Evolutionary conservation across 352 stramenopile genomes (phyloP).

Genomic region (Thraustochytrium sp.): DNA sequence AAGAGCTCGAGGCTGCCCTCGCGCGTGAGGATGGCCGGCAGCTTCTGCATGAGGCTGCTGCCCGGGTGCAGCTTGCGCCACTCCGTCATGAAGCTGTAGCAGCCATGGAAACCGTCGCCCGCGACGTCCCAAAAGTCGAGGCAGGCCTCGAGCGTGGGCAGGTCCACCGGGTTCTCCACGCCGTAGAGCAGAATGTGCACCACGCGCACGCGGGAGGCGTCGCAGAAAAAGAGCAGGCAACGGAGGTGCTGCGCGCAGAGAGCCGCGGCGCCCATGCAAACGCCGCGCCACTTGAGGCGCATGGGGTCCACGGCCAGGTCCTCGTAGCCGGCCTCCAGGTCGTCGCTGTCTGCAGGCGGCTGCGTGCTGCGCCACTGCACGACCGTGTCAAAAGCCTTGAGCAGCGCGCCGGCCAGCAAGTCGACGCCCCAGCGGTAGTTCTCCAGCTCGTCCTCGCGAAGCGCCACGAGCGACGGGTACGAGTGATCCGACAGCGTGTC

Average conservation of each 20-base stretch:
- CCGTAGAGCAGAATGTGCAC: slow-evolving; percentile 21
- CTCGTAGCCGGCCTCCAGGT: slow-evolving; percentile 9
- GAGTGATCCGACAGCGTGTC: slow-evolving; percentile 8
- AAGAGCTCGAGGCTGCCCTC: slow-evolving; percentile 12
- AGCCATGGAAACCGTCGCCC: background rate
- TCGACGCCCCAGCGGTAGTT: slow-evolving; percentile 1
- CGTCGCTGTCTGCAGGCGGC: background rate
- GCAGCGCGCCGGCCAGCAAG: background rate
- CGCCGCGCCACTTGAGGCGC: slow-evolving; percentile 7
- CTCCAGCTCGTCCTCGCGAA: background rate
- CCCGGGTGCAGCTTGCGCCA: background rate
- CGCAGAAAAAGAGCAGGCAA: slow-evolving; percentile 20
- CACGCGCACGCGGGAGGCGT: background rate
- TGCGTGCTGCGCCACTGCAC: background rate
- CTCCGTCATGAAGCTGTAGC: slow-evolving; percentile 14
- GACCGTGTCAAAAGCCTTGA: slow-evolving; percentile 5
- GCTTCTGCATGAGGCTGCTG: background rate
- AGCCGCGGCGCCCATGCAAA: slow-evolving; percentile 10
- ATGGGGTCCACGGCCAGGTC: slow-evolving; percentile 14
- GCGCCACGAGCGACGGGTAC: background rate
- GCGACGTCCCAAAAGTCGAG: slow-evolving; percentile 38
- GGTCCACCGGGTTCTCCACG: slow-evolving; percentile 17
- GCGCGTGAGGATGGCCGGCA: background rate
- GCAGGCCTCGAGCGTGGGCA: slow-evolving; percentile 1
- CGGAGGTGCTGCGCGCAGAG: slow-evolving; percentile 13